A percentile compares a stretch with the other conserved stretches of the same genome.
These are phyloP conservation scores for Cladosporium sphaerospermum DNA, from an alignment of 2,329 filamentous ascomycete species.

Conservation along the genomic window DNA sequence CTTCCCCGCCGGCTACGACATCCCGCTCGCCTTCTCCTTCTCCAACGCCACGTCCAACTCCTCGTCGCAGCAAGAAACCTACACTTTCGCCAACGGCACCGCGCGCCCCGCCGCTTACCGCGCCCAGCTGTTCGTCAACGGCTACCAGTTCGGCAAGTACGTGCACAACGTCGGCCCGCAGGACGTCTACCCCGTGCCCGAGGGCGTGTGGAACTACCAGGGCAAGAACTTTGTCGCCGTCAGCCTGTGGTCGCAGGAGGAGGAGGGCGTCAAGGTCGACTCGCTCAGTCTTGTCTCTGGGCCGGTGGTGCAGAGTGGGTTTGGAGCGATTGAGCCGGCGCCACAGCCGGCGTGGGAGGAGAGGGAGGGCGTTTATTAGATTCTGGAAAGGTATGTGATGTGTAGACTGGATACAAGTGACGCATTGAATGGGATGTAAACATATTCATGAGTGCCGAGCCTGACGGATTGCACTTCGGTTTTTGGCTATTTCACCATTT, in stretches of 20 bases:
- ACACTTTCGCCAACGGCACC: constrained; percentile 28
- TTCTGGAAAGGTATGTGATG: no score
- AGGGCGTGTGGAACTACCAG: constrained; percentile 65
- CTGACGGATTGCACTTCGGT: no score
- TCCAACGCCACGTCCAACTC: constrained; percentile 28
- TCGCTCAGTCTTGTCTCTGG: constrained; percentile 29
- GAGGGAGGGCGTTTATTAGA: constrained; percentile 29
- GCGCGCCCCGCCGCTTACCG: constrained; percentile 43
- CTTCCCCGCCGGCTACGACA: constrained; percentile 52
- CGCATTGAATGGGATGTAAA: no score
- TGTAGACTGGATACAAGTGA: no score
- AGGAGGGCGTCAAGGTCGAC: constrained; percentile 50
- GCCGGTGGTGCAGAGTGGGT: constrained; percentile 28
- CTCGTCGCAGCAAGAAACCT: constrained; percentile 8
- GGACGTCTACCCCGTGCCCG: constrained; percentile 62
- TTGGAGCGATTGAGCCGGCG: constrained; percentile 24
- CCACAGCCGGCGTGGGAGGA: constrained; percentile 26
- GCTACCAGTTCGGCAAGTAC: constrained; percentile 66
- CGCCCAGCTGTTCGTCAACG: constrained; percentile 65
- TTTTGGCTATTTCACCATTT: no score
- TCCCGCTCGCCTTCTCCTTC: constrained; percentile 57
- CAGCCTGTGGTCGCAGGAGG: constrained; percentile 61
- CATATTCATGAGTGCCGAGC: no score
- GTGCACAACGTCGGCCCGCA: constrained; percentile 72
- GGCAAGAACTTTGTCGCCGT: constrained; percentile 65